Percentiles rank a stretch among this genome's conserved stretches.
These are phyloP conservation scores for Ruellia speciosa DNA, from an alignment of 305 asterid genomes.

Conservation along the genomic window DNA sequence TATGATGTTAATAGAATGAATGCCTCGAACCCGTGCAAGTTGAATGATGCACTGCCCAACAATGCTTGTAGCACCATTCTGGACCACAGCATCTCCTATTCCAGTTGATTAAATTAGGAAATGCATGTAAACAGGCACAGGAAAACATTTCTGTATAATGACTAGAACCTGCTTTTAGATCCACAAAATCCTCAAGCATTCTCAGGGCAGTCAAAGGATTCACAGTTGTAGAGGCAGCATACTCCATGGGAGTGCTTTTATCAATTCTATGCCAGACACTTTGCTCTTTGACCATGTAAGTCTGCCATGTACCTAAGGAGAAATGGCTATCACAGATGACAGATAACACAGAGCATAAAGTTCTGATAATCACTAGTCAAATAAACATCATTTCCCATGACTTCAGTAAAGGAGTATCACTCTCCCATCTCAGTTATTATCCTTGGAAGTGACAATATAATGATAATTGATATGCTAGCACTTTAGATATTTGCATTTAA, in stretches of 20 bases:
- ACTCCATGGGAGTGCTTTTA: constrained; percentile 66
- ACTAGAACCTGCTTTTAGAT: constrained; percentile 55
- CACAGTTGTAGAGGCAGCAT: constrained; percentile 79
- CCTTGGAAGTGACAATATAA: background rate
- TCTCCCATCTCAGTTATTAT: background rate
- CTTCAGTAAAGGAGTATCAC: background rate
- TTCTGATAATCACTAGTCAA: constrained; percentile 9
- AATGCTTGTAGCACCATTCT: constrained; percentile 95
- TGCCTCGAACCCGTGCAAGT: constrained; percentile 76
- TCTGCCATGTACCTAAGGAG: constrained; percentile 89
- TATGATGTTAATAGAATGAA: constrained; percentile 61
- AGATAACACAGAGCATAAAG: constrained; percentile 18
- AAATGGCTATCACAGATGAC: constrained; percentile 28
- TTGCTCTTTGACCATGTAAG: constrained; percentile 82
- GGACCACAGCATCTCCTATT: constrained; percentile 80
- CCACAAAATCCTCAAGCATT: constrained; percentile 87
- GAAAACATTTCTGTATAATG: constrained; percentile 7
- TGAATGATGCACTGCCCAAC: constrained; percentile 92
- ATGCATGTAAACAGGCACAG: constrained; percentile 11
- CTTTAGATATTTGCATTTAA: constrained; percentile 5
- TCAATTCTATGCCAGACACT: constrained; percentile 73
- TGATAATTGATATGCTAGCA: background rate
- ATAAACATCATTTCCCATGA: constrained; percentile 7
- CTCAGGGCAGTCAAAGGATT: constrained; percentile 85
- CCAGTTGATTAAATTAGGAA: constrained; percentile 18